Percentiles rank a stretch among this genome's conserved stretches.
Conservation (phyloP, 1,284 basidiomycete genomes). For the Puccinia coronata region DNA sequence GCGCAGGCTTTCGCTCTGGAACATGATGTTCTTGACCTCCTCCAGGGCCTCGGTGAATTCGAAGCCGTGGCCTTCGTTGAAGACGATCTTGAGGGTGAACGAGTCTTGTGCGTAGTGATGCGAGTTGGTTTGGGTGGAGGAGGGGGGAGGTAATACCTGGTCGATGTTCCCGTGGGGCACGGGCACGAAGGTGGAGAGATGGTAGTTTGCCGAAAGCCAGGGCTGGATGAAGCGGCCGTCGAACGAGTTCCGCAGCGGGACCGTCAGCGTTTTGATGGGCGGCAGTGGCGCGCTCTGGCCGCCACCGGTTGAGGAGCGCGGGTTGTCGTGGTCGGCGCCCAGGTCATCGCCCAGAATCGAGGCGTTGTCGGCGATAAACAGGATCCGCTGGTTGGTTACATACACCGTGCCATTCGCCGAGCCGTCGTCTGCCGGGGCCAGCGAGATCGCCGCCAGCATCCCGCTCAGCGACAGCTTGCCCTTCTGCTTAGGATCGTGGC, state of each 20-base stretch:
- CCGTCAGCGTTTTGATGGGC: constrained; percentile 27
- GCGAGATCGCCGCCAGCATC: neutral
- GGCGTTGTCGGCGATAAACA: constrained; percentile 23
- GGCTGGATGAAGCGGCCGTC: constrained; percentile 42
- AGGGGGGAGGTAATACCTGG: neutral
- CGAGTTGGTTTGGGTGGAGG: neutral
- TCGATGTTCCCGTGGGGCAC: constrained; percentile 22
- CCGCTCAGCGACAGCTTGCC: constrained; percentile 10
- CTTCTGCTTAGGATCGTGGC: neutral
- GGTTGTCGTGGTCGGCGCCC: too few relatives aligned
- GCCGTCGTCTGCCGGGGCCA: neutral
- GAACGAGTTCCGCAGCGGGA: constrained; percentile 28
- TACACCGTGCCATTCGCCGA: constrained; percentile 24
- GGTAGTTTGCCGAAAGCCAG: constrained; percentile 41
- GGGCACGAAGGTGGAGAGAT: constrained; percentile 44
- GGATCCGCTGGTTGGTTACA: constrained; percentile 37
- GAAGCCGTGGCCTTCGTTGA: constrained; percentile 40
- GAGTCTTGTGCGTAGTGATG: neutral
- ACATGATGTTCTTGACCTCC: constrained; percentile 40
- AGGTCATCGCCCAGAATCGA: neutral
- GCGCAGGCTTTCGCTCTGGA: constrained; percentile 9
- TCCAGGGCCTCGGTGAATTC: constrained; percentile 42
- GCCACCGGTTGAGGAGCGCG: neutral
- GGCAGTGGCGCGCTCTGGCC: neutral
- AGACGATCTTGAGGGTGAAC: constrained; percentile 38